Evolutionary conservation across 352 stramenopile species (phyloP), one percentile per base, ranked within the genome.

Genomic region (Phytopythium ostracodes): DNA sequence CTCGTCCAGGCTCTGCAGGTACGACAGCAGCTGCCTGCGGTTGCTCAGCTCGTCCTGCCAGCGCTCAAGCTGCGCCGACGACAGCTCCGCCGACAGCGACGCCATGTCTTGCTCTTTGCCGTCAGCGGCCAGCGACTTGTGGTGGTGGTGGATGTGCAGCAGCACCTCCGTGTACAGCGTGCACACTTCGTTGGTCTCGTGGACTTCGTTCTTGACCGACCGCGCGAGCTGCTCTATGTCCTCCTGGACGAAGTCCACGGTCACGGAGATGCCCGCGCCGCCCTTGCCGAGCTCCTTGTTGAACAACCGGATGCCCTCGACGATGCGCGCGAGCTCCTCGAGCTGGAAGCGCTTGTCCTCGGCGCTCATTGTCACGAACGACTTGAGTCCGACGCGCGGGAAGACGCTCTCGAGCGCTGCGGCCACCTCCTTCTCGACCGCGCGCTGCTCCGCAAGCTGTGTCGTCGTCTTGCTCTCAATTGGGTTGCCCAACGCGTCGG

Each of bases 391-490:
- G 31, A 97, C 94, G 5, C 92, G 85, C 15, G 94, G 94, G 77
- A 98, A 98, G 22, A 98, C 93, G n/a, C 84, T 96, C 72, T 98
- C 93, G 6, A 98, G 73, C 14, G 91, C 93, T 11, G 92, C 89
- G 4, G 91, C 91, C 1, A 98, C 74, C 51, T 97, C 89, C 56
- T 89, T 88, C 59, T 96, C 85, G 24, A 93, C 71, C 10, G 81
- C 69, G 35, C 88, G 78, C 53, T 96, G 87, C 35, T 89, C 75
- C 31, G 66, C 58, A n/a, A 74, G 58, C n/a, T 76, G 70, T n/a
- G 87, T 72, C 25, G 40, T 53, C 24, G 66, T 62, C 27, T 61
- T 74, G 0, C 67, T 56, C 20, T 63, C 59, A 24, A 7, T 67
- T 17, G 56, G 60, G 20, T 25, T 46, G 38, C 42, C 11, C 4